Evolutionary conservation across 2,329 filamentous ascomycete species (phyloP), one percentile per base, ranked within the genome.

Genomic region (Rhynchosporium agropyri): DNA sequence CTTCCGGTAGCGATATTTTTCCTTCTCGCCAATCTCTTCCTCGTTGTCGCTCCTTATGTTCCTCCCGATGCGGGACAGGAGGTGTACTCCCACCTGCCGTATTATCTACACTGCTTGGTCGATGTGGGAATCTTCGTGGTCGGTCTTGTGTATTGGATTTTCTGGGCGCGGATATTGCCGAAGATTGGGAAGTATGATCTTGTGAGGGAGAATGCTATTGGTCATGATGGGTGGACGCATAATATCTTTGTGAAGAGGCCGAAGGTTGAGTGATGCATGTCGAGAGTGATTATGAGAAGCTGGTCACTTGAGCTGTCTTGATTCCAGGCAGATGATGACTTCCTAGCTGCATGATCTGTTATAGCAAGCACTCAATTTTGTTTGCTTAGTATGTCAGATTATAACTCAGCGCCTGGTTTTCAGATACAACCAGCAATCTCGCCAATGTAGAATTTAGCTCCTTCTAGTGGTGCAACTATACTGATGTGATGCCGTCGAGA

Each of bases 161-260:
- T 84, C 6, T 86, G 83, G 83, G 80, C 82, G 3, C 70, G 79
- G 43, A 68, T 85, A 4, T 65, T 85, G 42, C 83, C 83, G 60
- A 79, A 77, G 69, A 64, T 85, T 38, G 83, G 83, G 13, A 70
- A 71, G 0, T 86, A 89, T 69, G 78, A 83, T 68, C 77, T 89
- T 9, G 78, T 84, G 2, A 79, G 82, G 61, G 81, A 86, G 73
- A 79, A 76, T 0, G 73, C 80, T 1, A 74, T 88, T 7, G 83
- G 85, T 64, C 79, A 83, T 48, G 86, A 89, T 71, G 85, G 86
- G 1, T 89, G 86, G 86, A 84, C 85, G 68, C 77, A 83, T n/a
- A 26, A 48, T 36, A 2, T 28, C 15, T 60, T 60, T 54, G 26
- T 60, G 26, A 60, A 54, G 49, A 60, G 38, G 28, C 46, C 58